Conservation (phyloP, 257 asterid species). For the Przewalskia tangutica region DNA sequence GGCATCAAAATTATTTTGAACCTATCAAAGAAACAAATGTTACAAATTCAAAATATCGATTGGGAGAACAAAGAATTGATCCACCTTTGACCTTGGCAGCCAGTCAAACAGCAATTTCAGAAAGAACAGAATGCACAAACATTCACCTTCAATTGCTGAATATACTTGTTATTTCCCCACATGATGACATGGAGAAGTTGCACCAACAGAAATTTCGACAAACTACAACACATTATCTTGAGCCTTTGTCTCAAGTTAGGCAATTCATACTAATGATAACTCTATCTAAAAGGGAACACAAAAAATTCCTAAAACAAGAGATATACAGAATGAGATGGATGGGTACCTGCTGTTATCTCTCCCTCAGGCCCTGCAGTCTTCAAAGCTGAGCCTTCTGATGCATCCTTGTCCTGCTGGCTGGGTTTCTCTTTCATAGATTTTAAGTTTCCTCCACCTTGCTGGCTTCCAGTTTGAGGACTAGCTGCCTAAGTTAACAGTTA, state of each 20-base stretch:
- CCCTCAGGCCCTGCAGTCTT: constrained; percentile 94
- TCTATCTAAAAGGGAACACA: background rate
- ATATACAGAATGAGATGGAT: background rate
- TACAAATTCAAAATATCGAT: background rate
- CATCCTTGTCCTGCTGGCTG: constrained; percentile 65
- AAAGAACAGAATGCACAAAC: constrained; percentile 3
- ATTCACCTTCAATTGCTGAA: background rate
- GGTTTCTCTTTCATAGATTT: constrained; percentile 81
- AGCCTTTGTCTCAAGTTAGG: background rate
- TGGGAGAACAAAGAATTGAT: background rate
- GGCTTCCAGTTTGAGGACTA: constrained; percentile 88
- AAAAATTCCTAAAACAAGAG: background rate
- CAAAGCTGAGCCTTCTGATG: constrained; percentile 59
- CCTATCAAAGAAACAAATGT: background rate
- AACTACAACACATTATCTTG: background rate
- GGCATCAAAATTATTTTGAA: background rate
- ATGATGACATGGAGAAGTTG: background rate
- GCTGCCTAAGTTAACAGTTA: constrained; percentile 46
- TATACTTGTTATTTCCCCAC: background rate
- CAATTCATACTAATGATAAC: background rate
- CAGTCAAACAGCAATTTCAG: background rate
- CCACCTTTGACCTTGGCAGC: background rate
- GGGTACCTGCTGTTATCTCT: constrained; percentile 88
- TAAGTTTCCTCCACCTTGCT: constrained; percentile 71
- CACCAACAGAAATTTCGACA: background rate